Base-by-base conservation (phyloP, 208 protist species). In the Porcisia deanei region DNA sequence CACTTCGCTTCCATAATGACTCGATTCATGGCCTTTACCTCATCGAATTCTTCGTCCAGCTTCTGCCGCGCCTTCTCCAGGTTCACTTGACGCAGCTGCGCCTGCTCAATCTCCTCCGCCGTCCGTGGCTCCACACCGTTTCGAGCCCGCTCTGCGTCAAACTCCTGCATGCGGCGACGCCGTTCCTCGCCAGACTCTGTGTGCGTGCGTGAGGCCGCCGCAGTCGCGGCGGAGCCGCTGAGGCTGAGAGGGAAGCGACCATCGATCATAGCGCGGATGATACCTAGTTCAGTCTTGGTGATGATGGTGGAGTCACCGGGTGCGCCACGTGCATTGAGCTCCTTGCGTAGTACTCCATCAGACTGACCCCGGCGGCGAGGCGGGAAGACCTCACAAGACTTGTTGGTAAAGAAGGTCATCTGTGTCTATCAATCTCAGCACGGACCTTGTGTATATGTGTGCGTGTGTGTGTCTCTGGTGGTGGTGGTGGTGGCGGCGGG, bases 1-100 rank as follows among this genome's bases (percentile, higher is more conserved):
- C 94, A 98, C 82, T 97, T 96, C 9, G 94, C 92, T 77, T 99
- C 97, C 14, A 88, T 68, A 57, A 98, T 88, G 69, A 99, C 76
- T 49, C 90, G 85, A 72, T 98, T 98, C 96, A 99, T 98, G 2
- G 85, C 87, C 79, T 97, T 96, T 22, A 98, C 96, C 68, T 98
- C 97, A 71, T 99, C 96, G 68, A 90, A 91, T 59, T 93, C 77
- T 73, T 98, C 93, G 70, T 98, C 94, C 65, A 97, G 72, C 77
- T 93, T 89, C 43, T 81, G 67, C 20, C 87, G 84, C 18, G 95
- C 95, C 58, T 82, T 83, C 80, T 96, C 90, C n/a, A 97, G 83
- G 70, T 95, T 71, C 43, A 91, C 54, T 58, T 87, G 86, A 0
- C 85, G 85, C 81, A 88, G 79, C 80, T 93, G 86, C 82, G 94